Base-by-base conservation (phyloP, 139 green algal species). In the Picochlorum sp. region DNA sequence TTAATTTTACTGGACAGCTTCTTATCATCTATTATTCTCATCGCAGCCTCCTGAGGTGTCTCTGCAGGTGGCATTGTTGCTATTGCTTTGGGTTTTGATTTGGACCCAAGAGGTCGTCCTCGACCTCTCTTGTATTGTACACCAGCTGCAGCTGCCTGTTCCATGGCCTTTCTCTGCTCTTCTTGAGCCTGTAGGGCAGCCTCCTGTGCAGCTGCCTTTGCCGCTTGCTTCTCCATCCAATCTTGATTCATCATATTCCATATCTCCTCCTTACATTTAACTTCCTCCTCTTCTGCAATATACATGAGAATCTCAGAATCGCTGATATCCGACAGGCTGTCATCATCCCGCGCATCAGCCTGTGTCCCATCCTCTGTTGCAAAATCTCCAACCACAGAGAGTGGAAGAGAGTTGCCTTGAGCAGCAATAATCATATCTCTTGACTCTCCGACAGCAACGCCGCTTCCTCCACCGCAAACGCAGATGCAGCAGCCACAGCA, bases 1-100 rank as follows among this genome's bases (percentile, higher is more conserved):
- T 96, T 94, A 74, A 95, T 92, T 68, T 95, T 95, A 58, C 72
- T 83, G 45, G 65, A 81, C 34, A 92, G 74, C 63, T 88, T 88
- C 55, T 82, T 81, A 52, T 72, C 30, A 45, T 84, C 77, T 28
- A 92, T 68, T 71, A 89, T 82, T 49, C 70, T 66, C 26, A 75
- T 65, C 2, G 81, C 73, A 32, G 83, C 84, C 57, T 80, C 74
- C 49, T 70, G 34, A 2, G 76, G 49, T 20, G 55, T 73, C 44
- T 77, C 73, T 0, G 73, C 76, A 2, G 77, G 74, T 21, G 56
- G 65, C 57, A 74, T 24, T 21, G 65, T 59, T 9, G 58, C 50
- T 44, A 69, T 65, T 1, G 62, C 30, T 56, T 76, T 74, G 7
- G 58, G 38, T 18, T 72, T 71, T 13, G 52, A 69, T 26, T 75